Evolutionary conservation across 169 alveolate genomes (phyloP).

Genomic region (Plasmodium chabaudi): DNA sequence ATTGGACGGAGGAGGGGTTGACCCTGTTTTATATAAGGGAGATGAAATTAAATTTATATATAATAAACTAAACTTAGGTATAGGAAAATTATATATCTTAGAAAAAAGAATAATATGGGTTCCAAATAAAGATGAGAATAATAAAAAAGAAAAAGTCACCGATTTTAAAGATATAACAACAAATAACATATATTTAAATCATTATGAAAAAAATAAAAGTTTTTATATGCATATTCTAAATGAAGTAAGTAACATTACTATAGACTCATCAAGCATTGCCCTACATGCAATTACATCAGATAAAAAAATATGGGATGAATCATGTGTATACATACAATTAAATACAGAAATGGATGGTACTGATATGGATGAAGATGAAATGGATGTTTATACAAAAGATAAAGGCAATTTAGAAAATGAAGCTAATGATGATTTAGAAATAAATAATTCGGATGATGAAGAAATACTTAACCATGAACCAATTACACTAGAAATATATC

Average conservation of each 20-base stretch:
- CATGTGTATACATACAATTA: conserved; percentile 64
- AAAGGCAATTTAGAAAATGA: neutral
- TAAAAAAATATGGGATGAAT: conserved; percentile 26
- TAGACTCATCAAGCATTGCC: conserved; percentile 64
- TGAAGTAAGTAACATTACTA: conserved; percentile 27
- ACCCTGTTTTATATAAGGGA: conserved; percentile 41
- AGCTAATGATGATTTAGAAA: neutral
- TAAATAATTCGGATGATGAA: neutral
- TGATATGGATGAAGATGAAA: conserved; percentile 15
- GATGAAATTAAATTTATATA: conserved; percentile 38
- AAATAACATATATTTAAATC: conserved; percentile 41
- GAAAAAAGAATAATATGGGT: conserved; percentile 52
- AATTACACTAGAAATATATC: conserved; percentile 44
- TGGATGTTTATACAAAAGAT: neutral
- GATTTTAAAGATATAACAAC: conserved; percentile 28
- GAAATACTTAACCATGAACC: conserved; percentile 5
- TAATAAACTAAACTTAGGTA: conserved; percentile 47
- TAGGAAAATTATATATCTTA: conserved; percentile 61
- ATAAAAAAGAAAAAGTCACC: conserved; percentile 38
- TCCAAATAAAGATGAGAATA: conserved; percentile 16
- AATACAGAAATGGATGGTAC: conserved; percentile 2
- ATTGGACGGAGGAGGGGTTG: conserved; percentile 26
- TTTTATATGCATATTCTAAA: conserved; percentile 54
- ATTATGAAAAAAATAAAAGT: conserved; percentile 49
- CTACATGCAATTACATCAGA: conserved; percentile 74